Conservation (phyloP, 2,329 filamentous ascomycete species). For the Sarocladium oryzae region DNA sequence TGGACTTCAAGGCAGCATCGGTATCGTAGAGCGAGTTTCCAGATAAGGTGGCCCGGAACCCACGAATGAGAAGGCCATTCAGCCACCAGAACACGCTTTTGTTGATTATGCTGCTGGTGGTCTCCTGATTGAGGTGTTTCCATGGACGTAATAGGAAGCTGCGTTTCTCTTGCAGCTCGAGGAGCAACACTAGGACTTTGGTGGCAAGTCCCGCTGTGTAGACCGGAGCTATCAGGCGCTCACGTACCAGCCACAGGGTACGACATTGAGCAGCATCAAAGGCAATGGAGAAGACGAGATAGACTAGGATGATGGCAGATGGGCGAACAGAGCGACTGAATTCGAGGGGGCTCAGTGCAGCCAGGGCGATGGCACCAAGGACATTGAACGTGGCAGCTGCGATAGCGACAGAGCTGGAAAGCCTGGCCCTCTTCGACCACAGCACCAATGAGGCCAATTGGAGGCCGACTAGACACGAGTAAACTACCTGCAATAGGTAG, state of each 20-base stretch:
- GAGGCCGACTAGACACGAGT: background rate
- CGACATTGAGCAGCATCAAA: slow-evolving; percentile 26
- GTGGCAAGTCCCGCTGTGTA: slow-evolving; percentile 19
- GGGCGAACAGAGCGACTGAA: slow-evolving; percentile 14
- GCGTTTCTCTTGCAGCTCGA: slow-evolving; percentile 26
- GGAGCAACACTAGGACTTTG: slow-evolving; percentile 22
- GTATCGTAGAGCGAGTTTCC: slow-evolving; percentile 20
- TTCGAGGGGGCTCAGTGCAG: background rate
- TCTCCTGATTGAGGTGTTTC: slow-evolving; percentile 17
- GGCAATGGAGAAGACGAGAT: slow-evolving; percentile 24
- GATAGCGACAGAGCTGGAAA: background rate
- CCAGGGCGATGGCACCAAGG: background rate
- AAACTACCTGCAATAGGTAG: background rate
- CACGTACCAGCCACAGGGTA: slow-evolving; percentile 26
- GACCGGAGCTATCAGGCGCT: slow-evolving; percentile 15
- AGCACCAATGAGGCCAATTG: background rate
- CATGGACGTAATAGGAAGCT: background rate
- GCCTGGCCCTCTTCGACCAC: background rate
- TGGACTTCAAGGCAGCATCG: slow-evolving; percentile 21
- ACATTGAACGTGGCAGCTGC: background rate
- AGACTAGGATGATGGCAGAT: slow-evolving; percentile 25
- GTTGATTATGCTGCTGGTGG: slow-evolving; percentile 25
- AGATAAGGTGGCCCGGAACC: slow-evolving; percentile 18
- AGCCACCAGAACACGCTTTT: slow-evolving; percentile 31
- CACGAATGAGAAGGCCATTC: slow-evolving; percentile 22